Conservation (phyloP, 768 basidiomycete species). For the Kondoa malvinella region DNA sequence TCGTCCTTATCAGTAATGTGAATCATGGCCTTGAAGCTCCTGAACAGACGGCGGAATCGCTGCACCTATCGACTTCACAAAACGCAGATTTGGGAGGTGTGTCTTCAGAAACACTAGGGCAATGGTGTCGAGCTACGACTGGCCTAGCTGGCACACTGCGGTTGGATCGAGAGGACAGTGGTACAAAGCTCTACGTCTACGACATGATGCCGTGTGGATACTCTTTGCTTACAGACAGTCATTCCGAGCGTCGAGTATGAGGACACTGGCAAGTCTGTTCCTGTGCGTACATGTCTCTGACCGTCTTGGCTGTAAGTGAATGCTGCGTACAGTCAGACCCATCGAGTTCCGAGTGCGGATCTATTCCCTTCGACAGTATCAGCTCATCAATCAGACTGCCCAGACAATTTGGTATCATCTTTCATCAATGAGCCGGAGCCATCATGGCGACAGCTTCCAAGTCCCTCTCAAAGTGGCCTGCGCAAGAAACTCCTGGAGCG, state of each 20-base stretch:
- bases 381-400: not conserved
- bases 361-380: not conserved
- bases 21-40: not conserved
- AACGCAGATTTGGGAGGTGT: slow-evolving; percentile 1
- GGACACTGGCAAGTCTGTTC: not conserved
- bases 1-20: not conserved
- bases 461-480: not conserved
- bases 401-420: slow-evolving; percentile 5
- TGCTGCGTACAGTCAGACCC: not conserved
- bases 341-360: not conserved
- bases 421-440: not conserved
- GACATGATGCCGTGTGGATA: slow-evolving; percentile 5
- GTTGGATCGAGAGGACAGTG: slow-evolving; percentile 1
- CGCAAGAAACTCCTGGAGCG: not conserved
- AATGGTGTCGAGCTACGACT: slow-evolving; percentile 7
- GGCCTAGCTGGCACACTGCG: slow-evolving; percentile 6
- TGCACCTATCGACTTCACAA: not conserved
- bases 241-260: slow-evolving; percentile 1
- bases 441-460: not conserved
- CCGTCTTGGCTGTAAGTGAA: not conserved
- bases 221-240: not conserved
- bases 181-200: not conserved
- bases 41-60: not conserved
- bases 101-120: not conserved
- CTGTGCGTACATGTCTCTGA: slow-evolving; percentile 1